A percentile compares a stretch with the other conserved stretches of the same genome.
phyloP scores from a whole-genome alignment of 176 grass and related monocot genomes.

The Eragrostis nindensis region DNA sequence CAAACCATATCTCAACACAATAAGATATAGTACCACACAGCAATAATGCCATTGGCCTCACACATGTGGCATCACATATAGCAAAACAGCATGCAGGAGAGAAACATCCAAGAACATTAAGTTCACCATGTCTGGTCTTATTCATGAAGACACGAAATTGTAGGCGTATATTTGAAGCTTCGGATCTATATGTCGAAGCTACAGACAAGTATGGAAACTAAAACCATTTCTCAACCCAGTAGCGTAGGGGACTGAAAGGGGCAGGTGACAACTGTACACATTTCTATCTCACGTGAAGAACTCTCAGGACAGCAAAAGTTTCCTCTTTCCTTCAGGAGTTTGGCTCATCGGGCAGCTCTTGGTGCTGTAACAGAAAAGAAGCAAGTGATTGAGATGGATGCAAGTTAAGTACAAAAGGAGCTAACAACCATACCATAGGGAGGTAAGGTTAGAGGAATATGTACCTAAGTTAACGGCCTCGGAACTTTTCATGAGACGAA shows the following conservation, averaged over 20 bases:
- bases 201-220: constrained; percentile 48
- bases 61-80: background rate
- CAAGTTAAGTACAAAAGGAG: background rate
- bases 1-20: constrained; percentile 35
- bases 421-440: background rate
- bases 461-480: constrained; percentile 81
- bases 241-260: constrained; percentile 34
- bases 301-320: constrained; percentile 38
- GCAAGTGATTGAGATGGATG: background rate
- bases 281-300: constrained; percentile 55
- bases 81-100: background rate
- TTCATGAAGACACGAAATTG: constrained; percentile 44
- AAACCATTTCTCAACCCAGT: constrained; percentile 41
- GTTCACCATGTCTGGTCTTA: constrained; percentile 25
- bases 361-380: constrained; percentile 61
- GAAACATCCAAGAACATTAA: background rate
- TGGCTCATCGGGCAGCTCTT: constrained; percentile 55
- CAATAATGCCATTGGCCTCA: background rate
- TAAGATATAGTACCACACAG: too few species aligned
- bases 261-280: constrained; percentile 64
- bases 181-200: constrained; percentile 32
- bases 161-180: constrained; percentile 48
- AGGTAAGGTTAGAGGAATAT: background rate
- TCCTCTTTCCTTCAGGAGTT: constrained; percentile 30
- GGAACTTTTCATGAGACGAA: constrained; percentile 88